These are phyloP conservation scores for Penicillium griseofulvum DNA, from an alignment of 2,329 filamentous ascomycete genomes.

Conservation along the genomic window DNA sequence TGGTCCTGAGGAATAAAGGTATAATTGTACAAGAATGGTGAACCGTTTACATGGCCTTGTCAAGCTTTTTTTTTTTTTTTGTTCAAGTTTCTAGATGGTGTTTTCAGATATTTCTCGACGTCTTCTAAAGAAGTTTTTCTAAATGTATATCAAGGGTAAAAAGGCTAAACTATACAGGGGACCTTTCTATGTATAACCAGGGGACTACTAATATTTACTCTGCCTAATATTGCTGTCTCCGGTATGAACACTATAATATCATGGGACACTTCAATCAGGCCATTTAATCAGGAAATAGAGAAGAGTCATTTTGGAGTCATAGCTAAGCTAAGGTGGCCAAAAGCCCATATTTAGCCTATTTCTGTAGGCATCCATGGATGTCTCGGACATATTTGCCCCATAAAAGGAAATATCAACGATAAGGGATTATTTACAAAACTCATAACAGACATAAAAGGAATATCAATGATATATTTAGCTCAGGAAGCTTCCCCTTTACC, in stretches of 20 bases:
- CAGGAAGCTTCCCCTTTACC: neutral
- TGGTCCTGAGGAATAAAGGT: neutral
- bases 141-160: neutral
- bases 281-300: neutral
- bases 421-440: neutral
- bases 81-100: neutral
- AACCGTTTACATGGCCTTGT: neutral
- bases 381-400: neutral
- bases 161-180: neutral
- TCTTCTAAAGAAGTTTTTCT: neutral
- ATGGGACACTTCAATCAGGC: neutral
- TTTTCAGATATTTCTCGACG: neutral
- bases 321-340: neutral
- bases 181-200: too few relatives aligned
- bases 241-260: neutral
- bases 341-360: neutral
- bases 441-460: neutral
- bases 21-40: neutral
- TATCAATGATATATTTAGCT: neutral
- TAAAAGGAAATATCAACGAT: neutral
- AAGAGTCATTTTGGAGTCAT: neutral
- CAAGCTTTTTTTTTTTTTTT: too few relatives aligned
- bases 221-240: neutral
- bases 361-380: neutral
- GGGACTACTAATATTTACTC: too few relatives aligned